phyloP scores from a whole-genome alignment of 345 rosid genomes.

The Gossypium bickii region DNA sequence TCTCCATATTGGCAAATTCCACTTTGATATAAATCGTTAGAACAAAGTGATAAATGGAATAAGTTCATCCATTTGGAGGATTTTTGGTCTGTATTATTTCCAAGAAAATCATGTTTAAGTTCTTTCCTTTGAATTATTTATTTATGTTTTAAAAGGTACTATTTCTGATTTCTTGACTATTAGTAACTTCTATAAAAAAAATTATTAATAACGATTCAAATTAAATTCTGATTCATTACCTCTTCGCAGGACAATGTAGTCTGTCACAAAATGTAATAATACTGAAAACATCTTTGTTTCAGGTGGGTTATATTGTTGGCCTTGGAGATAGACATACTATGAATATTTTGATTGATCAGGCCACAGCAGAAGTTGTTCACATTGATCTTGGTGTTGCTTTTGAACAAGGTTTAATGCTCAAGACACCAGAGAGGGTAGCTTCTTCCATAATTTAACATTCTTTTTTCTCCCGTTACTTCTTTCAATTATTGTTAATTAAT shows the following conservation, averaged over 20 bases:
- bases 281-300: constrained; percentile 22
- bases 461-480: constrained; percentile 4
- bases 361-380: constrained; percentile 98
- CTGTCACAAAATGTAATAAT: neutral
- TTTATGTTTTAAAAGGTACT: neutral
- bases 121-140: neutral
- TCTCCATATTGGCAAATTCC: neutral
- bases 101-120: neutral
- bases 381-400: constrained; percentile 99
- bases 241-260: neutral
- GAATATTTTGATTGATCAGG: constrained; percentile 92
- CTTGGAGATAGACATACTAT: constrained; percentile 95
- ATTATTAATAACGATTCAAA: neutral
- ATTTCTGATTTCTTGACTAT: neutral
- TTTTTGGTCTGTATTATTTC: neutral
- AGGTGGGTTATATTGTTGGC: constrained; percentile 99
- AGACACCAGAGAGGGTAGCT: constrained; percentile 90
- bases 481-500: constrained; percentile 8
- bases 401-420: constrained; percentile 97
- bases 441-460: constrained; percentile 11
- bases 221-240: neutral
- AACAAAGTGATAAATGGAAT: neutral
- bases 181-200: no score
- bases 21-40: neutral
- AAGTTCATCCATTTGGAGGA: neutral